Percentiles rank a stretch among this genome's conserved stretches.
phyloP scores from a whole-genome alignment of 176 grass and related monocot genomes.

The Eleusine indica region DNA sequence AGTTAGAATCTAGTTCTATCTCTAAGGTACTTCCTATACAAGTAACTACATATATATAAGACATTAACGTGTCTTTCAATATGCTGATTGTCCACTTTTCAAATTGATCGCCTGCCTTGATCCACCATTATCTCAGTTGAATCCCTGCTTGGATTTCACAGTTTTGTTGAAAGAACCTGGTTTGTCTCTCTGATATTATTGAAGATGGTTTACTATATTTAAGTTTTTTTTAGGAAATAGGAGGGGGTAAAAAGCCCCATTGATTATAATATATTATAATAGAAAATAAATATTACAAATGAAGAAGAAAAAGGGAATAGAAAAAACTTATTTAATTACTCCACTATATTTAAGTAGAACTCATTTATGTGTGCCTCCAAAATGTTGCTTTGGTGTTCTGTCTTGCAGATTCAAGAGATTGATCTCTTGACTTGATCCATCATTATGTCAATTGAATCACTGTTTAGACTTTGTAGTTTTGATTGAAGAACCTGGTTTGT shows the following conservation, averaged over 20 bases:
- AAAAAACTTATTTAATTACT: too few relatives aligned
- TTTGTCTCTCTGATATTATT: neutral
- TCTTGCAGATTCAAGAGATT: neutral
- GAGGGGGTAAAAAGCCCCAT: too few relatives aligned
- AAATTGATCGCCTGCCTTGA: neutral
- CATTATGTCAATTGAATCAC: neutral
- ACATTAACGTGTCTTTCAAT: too few relatives aligned
- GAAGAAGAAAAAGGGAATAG: too few relatives aligned
- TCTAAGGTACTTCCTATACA: too few relatives aligned
- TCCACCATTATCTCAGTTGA: conserved; percentile 1
- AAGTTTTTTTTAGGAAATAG: too few relatives aligned
- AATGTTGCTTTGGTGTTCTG: too few relatives aligned
- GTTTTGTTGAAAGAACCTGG: neutral
- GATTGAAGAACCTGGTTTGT: neutral
- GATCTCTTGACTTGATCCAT: neutral
- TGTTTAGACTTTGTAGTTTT: neutral
- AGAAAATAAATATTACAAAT: too few relatives aligned
- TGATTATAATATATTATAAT: too few relatives aligned
- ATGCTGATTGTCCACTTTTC: neutral
- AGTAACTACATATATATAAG: too few relatives aligned
- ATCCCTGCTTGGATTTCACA: neutral
- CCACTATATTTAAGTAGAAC: neutral
- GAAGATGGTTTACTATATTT: neutral
- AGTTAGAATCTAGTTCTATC: too few relatives aligned
- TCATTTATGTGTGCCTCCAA: too few relatives aligned